Evolutionary conservation across 2,329 filamentous ascomycete species (phyloP), one percentile per base, ranked within the genome.

Genomic region (Curvularia hawaiiensis): DNA sequence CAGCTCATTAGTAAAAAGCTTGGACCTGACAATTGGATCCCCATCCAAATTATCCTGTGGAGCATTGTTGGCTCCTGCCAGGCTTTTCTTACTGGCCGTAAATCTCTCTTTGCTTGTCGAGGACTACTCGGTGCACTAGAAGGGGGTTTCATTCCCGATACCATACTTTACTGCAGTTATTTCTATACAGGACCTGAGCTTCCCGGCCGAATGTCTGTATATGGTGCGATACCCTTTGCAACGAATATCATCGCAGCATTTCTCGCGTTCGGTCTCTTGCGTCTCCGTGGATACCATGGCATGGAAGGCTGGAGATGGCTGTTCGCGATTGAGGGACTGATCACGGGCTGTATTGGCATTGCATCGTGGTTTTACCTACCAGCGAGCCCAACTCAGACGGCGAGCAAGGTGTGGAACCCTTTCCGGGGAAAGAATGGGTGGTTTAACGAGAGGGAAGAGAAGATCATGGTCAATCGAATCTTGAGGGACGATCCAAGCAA

Each of bases 151-250:
- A 88, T 88, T 49, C 85, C 85, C 0, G 85, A 87, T 58, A 85
- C 85, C 22, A 83, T 90, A 14, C 77, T 90, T 0, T 92, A 88
- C 74, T 79, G 91, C 5, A 88, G 85, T 3, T 92, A 92, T 73
- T 93, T 89, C 75, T 93, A 92, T 77, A 92, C 85, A 45, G 85
- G 85, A 0, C 82, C 82, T 51, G 90, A 92, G 70, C 79, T 93
- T 0, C 88, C 89, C 0, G 82, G 84, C 11, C 83, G 90, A 1
- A 77, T 92, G 18, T 85, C 63, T 85, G 82, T 67, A 92, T 92
- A 77, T 92, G 89, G 90, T 85, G 86, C 30, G 9, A 31, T 31
- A 3, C 30, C 30, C 30, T 31, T 31, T 4, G 30, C 79, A 0
- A 83, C 83, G 0, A 79, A 83, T 40, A 84, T 88, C 31, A 64